These are phyloP conservation scores for Emergomyces pasteurianus DNA, from an alignment of 2,329 filamentous ascomycete species.

Conservation along the genomic window DNA sequence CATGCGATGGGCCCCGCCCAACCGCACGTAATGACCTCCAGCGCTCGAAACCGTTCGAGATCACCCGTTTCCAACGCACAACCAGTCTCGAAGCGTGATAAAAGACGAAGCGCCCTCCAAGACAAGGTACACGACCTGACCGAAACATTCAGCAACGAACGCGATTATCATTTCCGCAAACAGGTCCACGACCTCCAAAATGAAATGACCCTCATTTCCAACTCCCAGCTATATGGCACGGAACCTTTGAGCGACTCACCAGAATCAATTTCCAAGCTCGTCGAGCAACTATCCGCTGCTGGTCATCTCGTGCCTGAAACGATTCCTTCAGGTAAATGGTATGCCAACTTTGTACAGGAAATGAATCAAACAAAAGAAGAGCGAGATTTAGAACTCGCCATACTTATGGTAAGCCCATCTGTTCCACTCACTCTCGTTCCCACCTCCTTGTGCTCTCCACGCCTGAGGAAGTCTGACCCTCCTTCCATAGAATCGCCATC, in stretches of 20 bases:
- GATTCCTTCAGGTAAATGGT: constrained; percentile 61
- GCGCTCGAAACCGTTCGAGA: constrained; percentile 2
- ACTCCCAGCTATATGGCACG: constrained; percentile 67
- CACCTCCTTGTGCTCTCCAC: not conserved
- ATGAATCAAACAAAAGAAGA: constrained; percentile 82
- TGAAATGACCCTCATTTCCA: constrained; percentile 74
- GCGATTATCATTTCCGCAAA: constrained; percentile 74
- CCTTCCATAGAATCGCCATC: constrained; percentile 42
- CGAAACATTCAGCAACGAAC: constrained; percentile 65
- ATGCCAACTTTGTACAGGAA: constrained; percentile 72
- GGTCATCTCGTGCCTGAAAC: constrained; percentile 59
- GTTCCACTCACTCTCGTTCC: not conserved
- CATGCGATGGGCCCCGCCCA: not conserved
- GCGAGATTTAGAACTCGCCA: constrained; percentile 69
- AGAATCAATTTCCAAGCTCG: constrained; percentile 56
- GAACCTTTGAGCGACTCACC: constrained; percentile 53
- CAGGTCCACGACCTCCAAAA: constrained; percentile 86
- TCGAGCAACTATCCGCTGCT: constrained; percentile 43
- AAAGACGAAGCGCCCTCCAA: constrained; percentile 69
- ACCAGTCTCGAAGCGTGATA: constrained; percentile 69
- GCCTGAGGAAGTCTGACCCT: not conserved
- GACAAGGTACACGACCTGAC: constrained; percentile 68
- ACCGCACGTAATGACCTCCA: not conserved
- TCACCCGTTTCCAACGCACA: constrained; percentile 2
- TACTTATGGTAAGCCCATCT: constrained; percentile 56